phyloP scores from a whole-genome alignment of 139 green algal genomes.

The Coelastrella sp. region DNA sequence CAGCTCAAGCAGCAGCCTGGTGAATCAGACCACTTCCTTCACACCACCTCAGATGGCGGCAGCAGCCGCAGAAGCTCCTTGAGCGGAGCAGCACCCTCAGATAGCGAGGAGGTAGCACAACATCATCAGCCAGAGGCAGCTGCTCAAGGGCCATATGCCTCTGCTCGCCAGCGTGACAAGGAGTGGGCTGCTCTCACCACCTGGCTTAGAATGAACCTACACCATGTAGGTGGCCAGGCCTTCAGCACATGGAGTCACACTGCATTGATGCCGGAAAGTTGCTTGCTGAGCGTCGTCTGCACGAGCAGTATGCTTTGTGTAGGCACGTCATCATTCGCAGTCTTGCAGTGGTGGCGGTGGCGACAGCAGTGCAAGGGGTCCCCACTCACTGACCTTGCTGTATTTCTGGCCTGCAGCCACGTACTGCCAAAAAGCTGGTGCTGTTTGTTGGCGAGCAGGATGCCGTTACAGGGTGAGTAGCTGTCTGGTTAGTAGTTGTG shows the following conservation, averaged over 20 bases:
- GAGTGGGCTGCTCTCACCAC: constrained; percentile 71
- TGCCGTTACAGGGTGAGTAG: constrained; percentile 1
- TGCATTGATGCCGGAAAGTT: too few species aligned
- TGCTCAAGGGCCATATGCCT: not conserved
- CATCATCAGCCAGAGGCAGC: not conserved
- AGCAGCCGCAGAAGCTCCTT: constrained; percentile 15
- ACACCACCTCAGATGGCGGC: not conserved
- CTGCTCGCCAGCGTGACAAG: constrained; percentile 52
- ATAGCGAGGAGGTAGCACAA: constrained; percentile 25
- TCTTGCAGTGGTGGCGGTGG: too few species aligned
- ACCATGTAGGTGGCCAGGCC: constrained; percentile 45
- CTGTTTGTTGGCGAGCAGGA: constrained; percentile 58
- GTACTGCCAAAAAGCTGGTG: constrained; percentile 64
- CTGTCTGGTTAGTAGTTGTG: not conserved
- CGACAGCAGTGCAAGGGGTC: too few species aligned
- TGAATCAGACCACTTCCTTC: not conserved
- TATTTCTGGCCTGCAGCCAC: constrained; percentile 47
- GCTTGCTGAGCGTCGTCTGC: too few species aligned
- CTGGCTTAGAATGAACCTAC: constrained; percentile 70
- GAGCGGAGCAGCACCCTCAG: not conserved
- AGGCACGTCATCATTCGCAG: too few species aligned
- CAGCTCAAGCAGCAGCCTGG: not conserved
- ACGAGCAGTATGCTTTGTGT: too few species aligned
- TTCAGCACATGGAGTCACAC: too few species aligned
- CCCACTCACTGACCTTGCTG: too few species aligned